Evolutionary conservation across 345 rosid genomes (phyloP).

Genomic region (Eucalyptus grandis): DNA sequence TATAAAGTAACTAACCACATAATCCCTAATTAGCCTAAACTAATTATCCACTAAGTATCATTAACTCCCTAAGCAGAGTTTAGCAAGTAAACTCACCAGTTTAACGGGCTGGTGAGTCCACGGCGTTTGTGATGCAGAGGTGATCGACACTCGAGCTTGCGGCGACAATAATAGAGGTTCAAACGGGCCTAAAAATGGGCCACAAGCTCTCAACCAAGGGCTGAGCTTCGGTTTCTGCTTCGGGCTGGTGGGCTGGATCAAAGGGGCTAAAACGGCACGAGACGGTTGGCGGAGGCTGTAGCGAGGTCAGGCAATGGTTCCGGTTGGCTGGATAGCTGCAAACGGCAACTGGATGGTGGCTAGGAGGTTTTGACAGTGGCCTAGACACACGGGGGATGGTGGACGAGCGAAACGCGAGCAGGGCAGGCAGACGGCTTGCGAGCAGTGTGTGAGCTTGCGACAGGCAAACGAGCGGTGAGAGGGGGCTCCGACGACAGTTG

Average conservation of each 20-base stretch:
- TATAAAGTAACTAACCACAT: too few relatives aligned
- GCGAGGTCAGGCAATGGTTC: too few relatives aligned
- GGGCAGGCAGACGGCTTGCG: fast-evolving
- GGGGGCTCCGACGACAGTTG: fast-evolving
- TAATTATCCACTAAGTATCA: too few relatives aligned
- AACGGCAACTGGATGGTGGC: fast-evolving
- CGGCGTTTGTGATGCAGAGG: fast-evolving
- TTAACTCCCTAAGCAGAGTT: too few relatives aligned
- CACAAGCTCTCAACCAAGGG: too few relatives aligned
- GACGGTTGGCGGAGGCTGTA: fast-evolving
- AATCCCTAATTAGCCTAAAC: too few relatives aligned
- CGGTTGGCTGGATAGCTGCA: fast-evolving
- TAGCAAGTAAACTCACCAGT: too few relatives aligned
- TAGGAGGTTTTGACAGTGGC: fast-evolving
- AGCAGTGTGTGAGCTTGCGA: fast-evolving
- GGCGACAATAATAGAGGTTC: fast-evolving
- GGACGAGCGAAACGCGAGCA: fast-evolving
- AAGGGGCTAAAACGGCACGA: fast-evolving
- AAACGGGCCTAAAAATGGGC: fast-evolving
- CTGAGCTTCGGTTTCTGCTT: too few relatives aligned
- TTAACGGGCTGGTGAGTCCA: too few relatives aligned
- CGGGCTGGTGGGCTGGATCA: fast-evolving
- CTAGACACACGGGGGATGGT: too few relatives aligned
- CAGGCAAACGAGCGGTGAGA: fast-evolving
- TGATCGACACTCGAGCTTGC: too few relatives aligned